These are phyloP conservation scores for Warburgia ugandensis DNA, from an alignment of 164 flowering plant species.

Conservation along the genomic window DNA sequence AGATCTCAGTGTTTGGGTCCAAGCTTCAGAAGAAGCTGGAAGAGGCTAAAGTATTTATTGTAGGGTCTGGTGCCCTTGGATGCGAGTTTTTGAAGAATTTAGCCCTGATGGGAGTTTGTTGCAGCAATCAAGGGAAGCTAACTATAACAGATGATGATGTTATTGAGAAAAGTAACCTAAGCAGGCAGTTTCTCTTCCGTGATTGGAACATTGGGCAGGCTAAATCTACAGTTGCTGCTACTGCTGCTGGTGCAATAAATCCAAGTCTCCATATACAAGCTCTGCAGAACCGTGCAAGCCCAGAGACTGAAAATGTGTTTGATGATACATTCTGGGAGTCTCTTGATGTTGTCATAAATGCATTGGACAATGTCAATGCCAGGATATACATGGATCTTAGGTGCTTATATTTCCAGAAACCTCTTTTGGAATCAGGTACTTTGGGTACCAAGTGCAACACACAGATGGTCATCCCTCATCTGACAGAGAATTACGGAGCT, in stretches of 20 bases:
- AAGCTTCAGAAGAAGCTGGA: slow-evolving; percentile 78
- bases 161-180: slow-evolving; percentile 88
- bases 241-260: slow-evolving; percentile 61
- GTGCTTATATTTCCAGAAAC: slow-evolving; percentile 84
- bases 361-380: slow-evolving; percentile 82
- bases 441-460: slow-evolving; percentile 91
- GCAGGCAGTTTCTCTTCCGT: slow-evolving; percentile 85
- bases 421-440: slow-evolving; percentile 86
- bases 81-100: slow-evolving; percentile 81
- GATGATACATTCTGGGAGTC: slow-evolving; percentile 83
- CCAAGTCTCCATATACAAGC: slow-evolving; percentile 57
- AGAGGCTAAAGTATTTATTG: slow-evolving; percentile 61
- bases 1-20: slow-evolving; percentile 78
- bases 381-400: slow-evolving; percentile 78
- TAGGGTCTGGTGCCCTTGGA: slow-evolving; percentile 93
- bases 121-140: slow-evolving; percentile 53
- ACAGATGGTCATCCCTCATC: slow-evolving; percentile 87
- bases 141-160: slow-evolving; percentile 91
- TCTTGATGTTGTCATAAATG: slow-evolving; percentile 62
- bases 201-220: slow-evolving; percentile 97
- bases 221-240: slow-evolving; percentile 85
- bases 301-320: slow-evolving; percentile 78
- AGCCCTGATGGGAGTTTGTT: slow-evolving; percentile 78
- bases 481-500: slow-evolving; percentile 84
- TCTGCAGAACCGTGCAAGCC: slow-evolving; percentile 71